A percentile compares a stretch with the other conserved stretches of the same genome.
Conservation (phyloP, 163 green algal genomes). For the Scenedesmus sp. region DNA sequence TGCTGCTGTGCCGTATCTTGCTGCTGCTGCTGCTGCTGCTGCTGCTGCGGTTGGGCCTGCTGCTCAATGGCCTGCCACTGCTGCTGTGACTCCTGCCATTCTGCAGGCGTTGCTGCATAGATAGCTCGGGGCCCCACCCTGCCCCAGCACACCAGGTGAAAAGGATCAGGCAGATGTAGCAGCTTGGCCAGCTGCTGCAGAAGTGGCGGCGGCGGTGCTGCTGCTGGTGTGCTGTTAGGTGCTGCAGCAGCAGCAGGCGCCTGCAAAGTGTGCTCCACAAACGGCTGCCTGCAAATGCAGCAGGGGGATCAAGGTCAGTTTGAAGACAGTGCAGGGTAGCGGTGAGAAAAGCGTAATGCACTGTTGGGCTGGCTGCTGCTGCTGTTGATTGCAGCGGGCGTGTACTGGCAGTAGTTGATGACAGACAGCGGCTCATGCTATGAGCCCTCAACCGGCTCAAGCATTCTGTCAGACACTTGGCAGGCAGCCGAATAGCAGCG, state of each 20-base stretch:
- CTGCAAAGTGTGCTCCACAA: not conserved
- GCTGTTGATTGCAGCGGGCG: not conserved
- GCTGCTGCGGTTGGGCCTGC: not conserved
- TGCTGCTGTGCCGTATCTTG: not conserved
- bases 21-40: slow-evolving; percentile 1
- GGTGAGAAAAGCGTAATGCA: not conserved
- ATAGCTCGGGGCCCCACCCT: slow-evolving; percentile 36
- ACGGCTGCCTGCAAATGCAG: not conserved
- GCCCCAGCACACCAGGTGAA: slow-evolving; percentile 6
- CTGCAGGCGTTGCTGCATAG: not conserved
- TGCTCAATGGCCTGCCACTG: slow-evolving; percentile 13
- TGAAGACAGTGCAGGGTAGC: not conserved
- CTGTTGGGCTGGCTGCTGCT: not conserved
- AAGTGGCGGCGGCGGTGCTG: not conserved
- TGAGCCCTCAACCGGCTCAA: too few species aligned
- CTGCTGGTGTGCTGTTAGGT: too few species aligned
- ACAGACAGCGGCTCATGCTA: too few species aligned
- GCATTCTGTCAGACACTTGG: too few species aligned
- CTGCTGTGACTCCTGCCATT: not conserved
- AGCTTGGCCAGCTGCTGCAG: not conserved
- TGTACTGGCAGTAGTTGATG: too few species aligned
- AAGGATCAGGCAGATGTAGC: not conserved
- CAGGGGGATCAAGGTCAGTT: not conserved
- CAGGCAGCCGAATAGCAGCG: too few species aligned
- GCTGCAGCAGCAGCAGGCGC: not conserved